These are phyloP conservation scores for Hericium erinaceus DNA, from an alignment of 768 basidiomycete species.

Conservation along the genomic window DNA sequence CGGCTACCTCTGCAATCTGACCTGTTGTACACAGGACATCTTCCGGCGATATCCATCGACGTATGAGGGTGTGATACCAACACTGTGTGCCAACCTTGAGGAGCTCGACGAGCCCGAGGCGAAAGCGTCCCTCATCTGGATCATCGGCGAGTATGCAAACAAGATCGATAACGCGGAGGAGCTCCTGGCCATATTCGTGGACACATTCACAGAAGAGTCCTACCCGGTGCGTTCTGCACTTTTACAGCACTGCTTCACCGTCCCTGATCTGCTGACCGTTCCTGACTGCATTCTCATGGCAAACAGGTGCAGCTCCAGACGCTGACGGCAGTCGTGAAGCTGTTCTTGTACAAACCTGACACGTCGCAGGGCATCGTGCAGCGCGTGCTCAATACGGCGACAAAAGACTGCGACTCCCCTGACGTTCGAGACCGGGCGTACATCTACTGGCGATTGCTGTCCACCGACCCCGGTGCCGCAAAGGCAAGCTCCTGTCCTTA, in stretches of 20 bases:
- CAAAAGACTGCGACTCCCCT: conserved; percentile 94
- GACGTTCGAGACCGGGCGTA: conserved; percentile 96
- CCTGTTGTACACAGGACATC: conserved; percentile 58
- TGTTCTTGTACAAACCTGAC: conserved; percentile 93
- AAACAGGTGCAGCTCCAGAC: conserved; percentile 56
- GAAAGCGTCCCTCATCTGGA: conserved; percentile 97
- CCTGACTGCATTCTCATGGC: not conserved
- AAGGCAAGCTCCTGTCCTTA: conserved; percentile 46
- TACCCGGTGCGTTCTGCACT: conserved; percentile 55
- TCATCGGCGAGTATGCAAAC: conserved; percentile 95
- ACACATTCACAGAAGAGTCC: conserved; percentile 88
- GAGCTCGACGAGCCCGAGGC: conserved; percentile 98
- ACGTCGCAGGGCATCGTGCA: conserved; percentile 89
- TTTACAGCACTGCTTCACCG: not conserved
- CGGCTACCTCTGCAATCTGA: not conserved
- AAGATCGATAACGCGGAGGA: conserved; percentile 81
- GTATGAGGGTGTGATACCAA: conserved; percentile 96
- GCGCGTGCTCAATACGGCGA: conserved; percentile 85
- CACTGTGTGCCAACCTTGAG: conserved; percentile 88
- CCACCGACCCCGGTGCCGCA: conserved; percentile 90
- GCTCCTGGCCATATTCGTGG: conserved; percentile 81
- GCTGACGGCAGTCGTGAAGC: conserved; percentile 91
- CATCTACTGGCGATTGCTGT: conserved; percentile 94
- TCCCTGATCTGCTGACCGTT: not conserved
- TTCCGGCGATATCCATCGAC: conserved; percentile 95